phyloP scores from a whole-genome alignment of 495 filamentous ascomycete genomes.

The Xylaria telfairii region DNA sequence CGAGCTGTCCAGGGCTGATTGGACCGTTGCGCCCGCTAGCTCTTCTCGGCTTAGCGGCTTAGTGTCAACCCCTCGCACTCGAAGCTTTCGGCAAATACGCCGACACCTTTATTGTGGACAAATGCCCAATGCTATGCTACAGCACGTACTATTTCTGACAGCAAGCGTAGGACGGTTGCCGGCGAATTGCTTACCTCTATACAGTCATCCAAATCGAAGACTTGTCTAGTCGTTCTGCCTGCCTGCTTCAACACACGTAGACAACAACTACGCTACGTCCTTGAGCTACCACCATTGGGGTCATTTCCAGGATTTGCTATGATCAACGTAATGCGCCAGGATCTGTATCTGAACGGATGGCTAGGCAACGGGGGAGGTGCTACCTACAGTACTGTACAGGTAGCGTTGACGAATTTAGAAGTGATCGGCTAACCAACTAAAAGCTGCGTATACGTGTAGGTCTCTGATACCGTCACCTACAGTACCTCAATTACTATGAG shows the following conservation, averaged over 20 bases:
- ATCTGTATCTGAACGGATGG: not conserved
- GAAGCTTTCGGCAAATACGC: conserved; percentile 22
- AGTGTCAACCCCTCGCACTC: conserved; percentile 13
- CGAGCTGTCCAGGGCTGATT: not conserved
- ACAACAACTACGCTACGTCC: not conserved
- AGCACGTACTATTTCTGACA: not conserved
- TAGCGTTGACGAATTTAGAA: conserved; percentile 7
- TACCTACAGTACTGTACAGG: too few relatives aligned
- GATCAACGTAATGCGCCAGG: not conserved
- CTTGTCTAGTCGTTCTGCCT: conserved; percentile 1
- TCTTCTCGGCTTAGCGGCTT: conserved; percentile 7
- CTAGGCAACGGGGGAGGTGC: not conserved
- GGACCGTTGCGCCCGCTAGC: not conserved
- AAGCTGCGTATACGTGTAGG: not conserved
- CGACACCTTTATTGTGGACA: not conserved
- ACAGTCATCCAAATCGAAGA: conserved; percentile 12
- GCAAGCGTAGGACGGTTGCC: not conserved
- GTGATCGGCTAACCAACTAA: not conserved
- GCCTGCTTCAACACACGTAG: not conserved
- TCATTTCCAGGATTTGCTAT: not conserved
- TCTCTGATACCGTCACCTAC: not conserved
- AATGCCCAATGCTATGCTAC: not conserved
- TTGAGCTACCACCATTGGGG: not conserved
- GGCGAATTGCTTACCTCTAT: conserved; percentile 6
- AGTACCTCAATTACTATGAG: not conserved